Evolutionary conservation across 345 rosid genomes (phyloP).

Genomic region (Limnanthes douglasii): DNA sequence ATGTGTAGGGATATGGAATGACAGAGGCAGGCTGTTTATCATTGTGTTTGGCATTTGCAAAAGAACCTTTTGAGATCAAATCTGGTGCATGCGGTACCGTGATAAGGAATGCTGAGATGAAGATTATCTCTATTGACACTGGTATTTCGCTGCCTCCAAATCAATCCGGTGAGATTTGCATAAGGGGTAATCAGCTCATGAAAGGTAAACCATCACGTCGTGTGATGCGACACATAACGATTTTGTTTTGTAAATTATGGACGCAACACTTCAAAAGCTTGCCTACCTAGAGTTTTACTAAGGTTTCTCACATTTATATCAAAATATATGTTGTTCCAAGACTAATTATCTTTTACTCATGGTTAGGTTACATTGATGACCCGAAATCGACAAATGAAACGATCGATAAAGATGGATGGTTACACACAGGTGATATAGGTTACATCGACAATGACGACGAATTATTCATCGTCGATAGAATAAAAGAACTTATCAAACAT

Average conservation of each 20-base stretch:
- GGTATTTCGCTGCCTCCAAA: constrained; percentile 36
- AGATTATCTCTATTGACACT: constrained; percentile 41
- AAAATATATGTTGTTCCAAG: neutral
- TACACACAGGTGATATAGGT: constrained; percentile 28
- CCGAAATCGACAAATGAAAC: constrained; percentile 28
- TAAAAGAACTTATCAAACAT: constrained; percentile 62
- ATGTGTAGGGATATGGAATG: constrained; percentile 77
- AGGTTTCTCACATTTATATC: too few relatives aligned
- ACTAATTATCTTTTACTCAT: neutral
- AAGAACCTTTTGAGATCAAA: constrained; percentile 54
- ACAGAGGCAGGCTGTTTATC: constrained; percentile 91
- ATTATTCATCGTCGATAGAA: constrained; percentile 47
- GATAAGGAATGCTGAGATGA: constrained; percentile 56
- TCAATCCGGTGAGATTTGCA: constrained; percentile 78
- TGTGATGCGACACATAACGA: too few relatives aligned
- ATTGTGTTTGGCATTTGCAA: constrained; percentile 83
- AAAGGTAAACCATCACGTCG: constrained; percentile 25
- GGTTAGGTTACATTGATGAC: constrained; percentile 27
- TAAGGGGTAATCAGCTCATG: constrained; percentile 80
- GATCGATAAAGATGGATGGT: constrained; percentile 49
- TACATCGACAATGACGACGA: constrained; percentile 47
- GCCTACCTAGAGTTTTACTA: neutral
- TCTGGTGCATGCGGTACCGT: constrained; percentile 91
- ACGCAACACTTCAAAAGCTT: neutral
- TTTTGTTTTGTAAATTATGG: too few relatives aligned